Base-by-base conservation (phyloP, 2,329 filamentous ascomycete species). In the Cladosporium oxysporum region DNA sequence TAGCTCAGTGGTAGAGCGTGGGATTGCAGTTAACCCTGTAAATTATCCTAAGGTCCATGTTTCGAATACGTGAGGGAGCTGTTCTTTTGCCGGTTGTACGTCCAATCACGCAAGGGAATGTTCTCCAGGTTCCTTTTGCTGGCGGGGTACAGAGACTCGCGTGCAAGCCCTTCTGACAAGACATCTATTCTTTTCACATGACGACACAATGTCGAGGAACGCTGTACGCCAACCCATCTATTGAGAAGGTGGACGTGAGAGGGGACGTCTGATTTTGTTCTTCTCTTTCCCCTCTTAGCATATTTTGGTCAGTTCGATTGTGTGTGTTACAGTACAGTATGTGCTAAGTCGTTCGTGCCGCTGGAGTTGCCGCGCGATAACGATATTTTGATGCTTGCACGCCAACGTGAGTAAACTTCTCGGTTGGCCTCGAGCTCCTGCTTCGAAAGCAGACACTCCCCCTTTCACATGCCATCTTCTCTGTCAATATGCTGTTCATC, bases 1-100 rank as follows among this genome's bases (percentile, higher is more conserved):
- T 59, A 59, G 57, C 57, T 59, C 57, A 59, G 57, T 59, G 57
- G 57, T 59, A 59, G 57, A 59, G 57, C 57, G 57, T 59, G 57
- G 57, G 57, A 59, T 59, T 59, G 57, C 57, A 59, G 57, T 37
- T 23, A 47, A 29, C 23, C 23, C 18, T 59, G 57, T 37, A 47
- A 59, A 37, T 28, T 21, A 59, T 59, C 57, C 57, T 59, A 59
- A 59, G 57, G 57, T 59, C 57, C 57, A 37, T 59, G 57, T 59
- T 59, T 59, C 57, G 57, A 59, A 44, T 37, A 59, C 57, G 57
- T 37, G 57, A 59, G 57, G 57, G 28, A 59, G 57, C 57, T 59
- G 44, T 47, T 44, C 37, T 59, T 59, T 59, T 59, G 52, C 16
- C 52, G 5, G 11, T 21, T 23, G 1, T 29, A 6, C 52, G n/a